Evolutionary conservation across 345 rosid species (phyloP).

Genomic region (Eucalyptus sp.): DNA sequence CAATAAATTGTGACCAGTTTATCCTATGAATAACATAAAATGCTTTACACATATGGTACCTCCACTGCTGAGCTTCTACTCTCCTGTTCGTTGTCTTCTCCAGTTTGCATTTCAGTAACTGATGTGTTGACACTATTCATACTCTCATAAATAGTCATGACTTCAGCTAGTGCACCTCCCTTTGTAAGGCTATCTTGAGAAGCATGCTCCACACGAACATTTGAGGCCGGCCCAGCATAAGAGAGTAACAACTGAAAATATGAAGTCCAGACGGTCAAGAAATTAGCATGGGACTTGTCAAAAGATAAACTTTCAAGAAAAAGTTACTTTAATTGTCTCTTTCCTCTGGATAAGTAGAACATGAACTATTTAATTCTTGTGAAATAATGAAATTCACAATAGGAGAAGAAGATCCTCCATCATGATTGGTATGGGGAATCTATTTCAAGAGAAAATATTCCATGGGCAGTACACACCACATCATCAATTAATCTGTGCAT

Average conservation of each 20-base stretch:
- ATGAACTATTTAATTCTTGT: not conserved
- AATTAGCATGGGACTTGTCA: not conserved
- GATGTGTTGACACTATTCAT: constrained; percentile 10
- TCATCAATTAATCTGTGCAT: not conserved
- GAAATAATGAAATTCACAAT: not conserved
- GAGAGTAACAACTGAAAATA: constrained; percentile 47
- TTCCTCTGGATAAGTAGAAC: not conserved
- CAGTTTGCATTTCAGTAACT: constrained; percentile 8
- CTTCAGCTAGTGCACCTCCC: constrained; percentile 71
- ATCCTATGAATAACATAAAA: not conserved
- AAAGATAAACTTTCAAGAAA: not conserved
- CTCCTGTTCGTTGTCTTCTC: constrained; percentile 8
- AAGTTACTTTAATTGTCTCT: not conserved
- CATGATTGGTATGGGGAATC: not conserved
- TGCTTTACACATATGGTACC: constrained; percentile 10
- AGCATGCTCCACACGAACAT: constrained; percentile 59
- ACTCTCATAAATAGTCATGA: constrained; percentile 52
- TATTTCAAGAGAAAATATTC: not conserved
- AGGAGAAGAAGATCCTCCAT: not conserved
- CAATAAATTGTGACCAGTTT: not conserved
- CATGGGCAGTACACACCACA: not conserved
- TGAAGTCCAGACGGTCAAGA: not conserved
- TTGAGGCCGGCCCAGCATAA: constrained; percentile 88
- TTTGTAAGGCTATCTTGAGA: constrained; percentile 30
- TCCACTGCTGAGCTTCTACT: constrained; percentile 19